phyloP scores from a whole-genome alignment of 2,329 filamentous ascomycete species.

The Myotisia sp. region DNA sequence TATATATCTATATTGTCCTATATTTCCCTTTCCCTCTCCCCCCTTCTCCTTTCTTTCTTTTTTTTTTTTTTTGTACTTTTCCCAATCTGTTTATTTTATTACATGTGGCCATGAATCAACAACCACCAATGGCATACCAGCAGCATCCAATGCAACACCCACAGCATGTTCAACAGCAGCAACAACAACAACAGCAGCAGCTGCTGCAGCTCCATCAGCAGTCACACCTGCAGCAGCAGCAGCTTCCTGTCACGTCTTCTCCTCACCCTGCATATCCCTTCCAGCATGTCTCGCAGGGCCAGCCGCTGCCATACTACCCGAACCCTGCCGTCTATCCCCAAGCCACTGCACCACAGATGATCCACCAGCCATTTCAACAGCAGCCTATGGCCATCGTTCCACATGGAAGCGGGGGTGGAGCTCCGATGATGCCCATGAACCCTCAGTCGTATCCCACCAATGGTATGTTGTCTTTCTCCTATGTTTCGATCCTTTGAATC shows the following conservation, averaged over 20 bases:
- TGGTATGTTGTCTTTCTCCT: conserved; percentile 8
- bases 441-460: conserved; percentile 9
- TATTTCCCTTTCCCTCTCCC: too few relatives aligned
- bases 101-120: conserved; percentile 11
- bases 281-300: conserved; percentile 6
- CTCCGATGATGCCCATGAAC: conserved; percentile 12
- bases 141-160: conserved; percentile 5
- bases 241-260: conserved; percentile 8
- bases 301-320: conserved; percentile 9
- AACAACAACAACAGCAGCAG: conserved; percentile 12
- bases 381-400: conserved; percentile 11
- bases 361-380: conserved; percentile 9
- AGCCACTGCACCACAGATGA: conserved; percentile 9
- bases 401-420: conserved; percentile 7
- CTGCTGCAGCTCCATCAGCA: conserved; percentile 7
- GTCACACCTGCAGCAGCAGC: conserved; percentile 12
- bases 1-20: too few relatives aligned
- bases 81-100: too few relatives aligned
- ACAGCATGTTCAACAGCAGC: conserved; percentile 9
- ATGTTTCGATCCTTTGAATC: neutral
- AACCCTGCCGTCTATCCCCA: conserved; percentile 9
- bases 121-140: conserved; percentile 14
- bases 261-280: conserved; percentile 7
- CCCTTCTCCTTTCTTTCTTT: too few relatives aligned
- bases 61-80: too few relatives aligned